Evolutionary conservation across 352 stramenopile species (phyloP).

Genomic region (Blastocystis sp.): DNA sequence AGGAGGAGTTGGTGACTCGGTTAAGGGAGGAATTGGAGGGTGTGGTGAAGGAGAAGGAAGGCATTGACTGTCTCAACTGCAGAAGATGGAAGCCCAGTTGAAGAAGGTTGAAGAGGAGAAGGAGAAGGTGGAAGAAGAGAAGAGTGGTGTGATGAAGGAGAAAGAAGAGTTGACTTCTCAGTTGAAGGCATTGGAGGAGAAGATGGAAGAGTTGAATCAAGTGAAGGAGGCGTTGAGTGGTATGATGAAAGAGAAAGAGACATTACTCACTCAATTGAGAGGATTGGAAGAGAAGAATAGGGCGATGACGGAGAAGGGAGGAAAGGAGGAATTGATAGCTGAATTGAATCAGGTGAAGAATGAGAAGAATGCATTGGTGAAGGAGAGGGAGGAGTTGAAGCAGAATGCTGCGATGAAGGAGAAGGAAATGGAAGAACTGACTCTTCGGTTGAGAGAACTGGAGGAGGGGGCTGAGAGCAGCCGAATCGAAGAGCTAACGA

Average conservation of each 20-base stretch:
- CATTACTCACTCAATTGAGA: neutral
- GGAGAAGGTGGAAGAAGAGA: no score
- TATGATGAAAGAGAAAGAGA: neutral
- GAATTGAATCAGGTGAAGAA: neutral
- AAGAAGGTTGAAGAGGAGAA: no score
- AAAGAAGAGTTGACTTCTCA: neutral
- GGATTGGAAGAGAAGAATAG: neutral
- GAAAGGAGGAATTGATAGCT: neutral
- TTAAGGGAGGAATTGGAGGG: neutral
- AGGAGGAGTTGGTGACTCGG: neutral
- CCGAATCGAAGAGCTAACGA: neutral
- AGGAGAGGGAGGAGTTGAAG: no score
- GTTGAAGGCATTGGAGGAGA: neutral
- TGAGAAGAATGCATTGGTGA: no score
- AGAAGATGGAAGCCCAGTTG: neutral
- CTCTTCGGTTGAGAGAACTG: neutral
- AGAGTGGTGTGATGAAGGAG: no score
- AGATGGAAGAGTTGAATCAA: neutral
- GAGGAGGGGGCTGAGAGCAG: neutral
- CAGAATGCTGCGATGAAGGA: neutral
- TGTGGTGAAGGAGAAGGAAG: neutral
- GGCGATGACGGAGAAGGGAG: no score
- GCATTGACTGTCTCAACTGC: neutral
- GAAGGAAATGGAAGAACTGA: neutral
- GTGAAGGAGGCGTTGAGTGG: neutral